Base-by-base conservation (phyloP, 2,329 filamentous ascomycete genomes). In the Sordariomycetes sp. region DNA sequence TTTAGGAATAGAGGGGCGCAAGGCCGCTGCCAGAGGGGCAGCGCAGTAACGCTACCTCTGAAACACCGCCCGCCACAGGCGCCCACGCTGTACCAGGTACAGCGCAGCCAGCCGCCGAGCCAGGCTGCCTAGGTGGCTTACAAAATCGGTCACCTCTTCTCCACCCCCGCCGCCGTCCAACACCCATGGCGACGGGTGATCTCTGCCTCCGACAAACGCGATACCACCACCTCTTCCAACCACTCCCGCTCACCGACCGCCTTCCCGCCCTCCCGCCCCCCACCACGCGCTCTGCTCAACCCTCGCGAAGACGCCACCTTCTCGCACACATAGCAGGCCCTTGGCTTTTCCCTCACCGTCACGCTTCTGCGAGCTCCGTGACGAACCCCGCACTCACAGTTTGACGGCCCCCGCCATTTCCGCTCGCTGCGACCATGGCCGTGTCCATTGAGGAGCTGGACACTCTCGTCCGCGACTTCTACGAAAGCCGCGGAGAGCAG, bases 381-480 rank as follows among this genome's bases (percentile, higher is more conserved):
- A 50, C 53, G 40, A 55, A 56, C 57, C 55, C 51, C 58, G 55
- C 53, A 57, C 54, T 57, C 37, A 22, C 20, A 57, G 25, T 35
- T 32, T 53, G 51, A 54, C 53, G 37, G 32, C 43, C 46, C 54
- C 35, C 35, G 24, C 59, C 52, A 37, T 32, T 32, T 57, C 54
- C 40, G 28, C 37, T 52, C 67, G 66, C 66, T 67, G 66, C 66
- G 65, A 76, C 71, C 73, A 87, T 87, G 84, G 78, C 83, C 72
- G 78, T 83, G 71, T 79, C 88, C 69, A 93, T 99, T 75, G 85
- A 88, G 74, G 94, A 99, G 85, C 86, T 99, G 79, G 94, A 99
- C 83, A 87, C 81, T 74, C 94, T 91, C 65, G 93, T 97, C 81
- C 92, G 89, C 73, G 86, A 90, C 78, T 97, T 99, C 77, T 99